Base-by-base conservation (phyloP, 2,329 filamentous ascomycete species). In the Cladophialophora carrionii region DNA sequence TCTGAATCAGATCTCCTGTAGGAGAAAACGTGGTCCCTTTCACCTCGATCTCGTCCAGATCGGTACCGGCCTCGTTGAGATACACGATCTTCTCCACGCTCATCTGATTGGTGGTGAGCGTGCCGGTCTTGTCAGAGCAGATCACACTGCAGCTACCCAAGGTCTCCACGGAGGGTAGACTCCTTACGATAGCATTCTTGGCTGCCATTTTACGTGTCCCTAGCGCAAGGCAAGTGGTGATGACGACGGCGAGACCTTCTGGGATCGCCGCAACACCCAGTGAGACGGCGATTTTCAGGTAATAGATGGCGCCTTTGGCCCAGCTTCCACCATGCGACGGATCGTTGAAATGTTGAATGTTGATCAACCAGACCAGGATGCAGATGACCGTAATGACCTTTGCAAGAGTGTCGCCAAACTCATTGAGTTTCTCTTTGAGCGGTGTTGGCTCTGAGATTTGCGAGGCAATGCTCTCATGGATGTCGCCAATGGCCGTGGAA, bases 381-480 rank as follows among this genome's bases (percentile, higher is more conserved):
- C 96, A 99, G 74, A 99, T 99, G 67, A 93, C 90, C 6, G 94
- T 98, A 71, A 99, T 99, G 68, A 98, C 95, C 84, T 98, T 99
- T 73, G 96, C 96, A 68, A 99, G 84, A 76, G 86, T 89, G 79
- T 99, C 95, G 69, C 95, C 96, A 76, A 99, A 99, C 74, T 98
- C 92, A 78, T 99, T 97, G 68, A 99, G 85, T 83, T 99, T 99
- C 83, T 99, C 92, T 84, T 99, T 99, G 72, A 99, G 80, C 14
- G 95, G 95, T 0, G 95, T 99, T 0, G 95, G 95, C 76, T 96
- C 93, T 24, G 94, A 98, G 74, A 99, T 99, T 78, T 99, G 96
- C 43, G 94, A 90, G 6, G 92, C 93, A 76, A 99, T 99, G 82
- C 93, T 98, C 80, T 98, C 95, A 76, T 99, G 95, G 70, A 99